These are phyloP conservation scores for Solanum hybrid DNA, from an alignment of 305 asterid genomes.

Conservation along the genomic window DNA sequence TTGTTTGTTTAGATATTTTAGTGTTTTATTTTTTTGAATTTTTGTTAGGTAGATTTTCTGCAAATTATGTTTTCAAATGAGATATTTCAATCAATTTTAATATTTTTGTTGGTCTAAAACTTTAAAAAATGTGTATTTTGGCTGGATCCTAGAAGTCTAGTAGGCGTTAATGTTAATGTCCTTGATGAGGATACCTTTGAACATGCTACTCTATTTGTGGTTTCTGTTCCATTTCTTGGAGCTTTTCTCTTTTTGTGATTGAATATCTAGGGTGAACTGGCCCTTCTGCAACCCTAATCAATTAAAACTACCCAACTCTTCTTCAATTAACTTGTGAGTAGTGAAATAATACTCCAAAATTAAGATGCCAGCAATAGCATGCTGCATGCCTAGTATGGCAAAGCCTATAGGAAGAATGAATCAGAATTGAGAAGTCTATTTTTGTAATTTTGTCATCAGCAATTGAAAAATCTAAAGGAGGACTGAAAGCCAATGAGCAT, in stretches of 20 bases:
- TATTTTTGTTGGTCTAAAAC: not conserved
- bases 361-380: slow-evolving; percentile 2
- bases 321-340: not conserved
- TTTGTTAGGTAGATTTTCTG: not conserved
- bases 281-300: not conserved
- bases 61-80: not conserved
- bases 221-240: slow-evolving; percentile 14
- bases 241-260: slow-evolving; percentile 21
- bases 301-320: not conserved
- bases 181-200: slow-evolving; percentile 28
- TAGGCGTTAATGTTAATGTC: slow-evolving; percentile 19
- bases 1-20: not conserved
- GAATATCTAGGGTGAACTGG: slow-evolving; percentile 9
- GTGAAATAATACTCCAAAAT: not conserved
- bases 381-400: not conserved
- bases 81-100: not conserved
- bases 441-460: slow-evolving; percentile 6
- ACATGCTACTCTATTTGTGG: slow-evolving; percentile 22
- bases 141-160: slow-evolving; percentile 24
- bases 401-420: not conserved
- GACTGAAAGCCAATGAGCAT: slow-evolving; percentile 9
- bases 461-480: slow-evolving; percentile 3
- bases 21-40: not conserved
- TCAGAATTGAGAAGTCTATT: not conserved
- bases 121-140: not conserved